These are phyloP conservation scores for Trichoderma hamatum DNA, from an alignment of 2,329 filamentous ascomycete genomes.

Conservation along the genomic window DNA sequence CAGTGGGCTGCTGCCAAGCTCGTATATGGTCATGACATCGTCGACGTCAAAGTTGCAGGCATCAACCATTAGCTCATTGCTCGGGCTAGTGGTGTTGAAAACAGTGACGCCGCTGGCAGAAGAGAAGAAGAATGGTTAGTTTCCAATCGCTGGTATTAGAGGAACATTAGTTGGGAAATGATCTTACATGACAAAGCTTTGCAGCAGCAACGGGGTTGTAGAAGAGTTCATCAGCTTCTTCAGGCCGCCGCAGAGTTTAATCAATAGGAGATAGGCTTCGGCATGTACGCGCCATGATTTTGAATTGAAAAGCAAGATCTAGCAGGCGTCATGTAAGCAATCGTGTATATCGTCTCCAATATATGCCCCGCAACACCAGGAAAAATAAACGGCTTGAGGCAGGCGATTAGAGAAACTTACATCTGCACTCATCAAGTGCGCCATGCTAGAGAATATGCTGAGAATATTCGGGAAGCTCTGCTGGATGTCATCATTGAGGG, in stretches of 20 bases:
- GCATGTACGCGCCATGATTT: conserved; percentile 20
- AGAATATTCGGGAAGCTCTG: not conserved
- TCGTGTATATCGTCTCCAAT: too few species aligned
- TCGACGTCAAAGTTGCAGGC: conserved; percentile 22
- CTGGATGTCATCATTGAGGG: conserved; percentile 22
- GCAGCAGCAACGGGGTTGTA: conserved; percentile 9
- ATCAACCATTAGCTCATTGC: conserved; percentile 6
- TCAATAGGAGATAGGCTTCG: conserved; percentile 16
- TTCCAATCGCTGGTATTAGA: not conserved
- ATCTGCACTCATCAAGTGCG: conserved; percentile 24
- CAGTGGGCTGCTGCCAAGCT: conserved; percentile 4
- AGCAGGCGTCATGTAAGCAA: not conserved
- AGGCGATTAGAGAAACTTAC: conserved; percentile 3
- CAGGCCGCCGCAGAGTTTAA: conserved; percentile 24
- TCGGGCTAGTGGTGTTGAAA: conserved; percentile 25
- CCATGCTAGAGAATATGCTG: conserved; percentile 23
- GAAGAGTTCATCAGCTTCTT: conserved; percentile 16
- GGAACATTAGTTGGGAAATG: not conserved
- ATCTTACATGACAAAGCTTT: conserved; percentile 24
- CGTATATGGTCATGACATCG: conserved; percentile 23
- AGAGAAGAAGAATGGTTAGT: not conserved
- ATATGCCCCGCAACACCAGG: too few species aligned
- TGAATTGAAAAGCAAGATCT: conserved; percentile 20
- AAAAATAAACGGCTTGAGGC: too few species aligned
- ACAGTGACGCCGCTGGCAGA: conserved; percentile 9